Evolutionary conservation across 1,284 basidiomycete genomes (phyloP).

Genomic region (Sphagnurus paluster): DNA sequence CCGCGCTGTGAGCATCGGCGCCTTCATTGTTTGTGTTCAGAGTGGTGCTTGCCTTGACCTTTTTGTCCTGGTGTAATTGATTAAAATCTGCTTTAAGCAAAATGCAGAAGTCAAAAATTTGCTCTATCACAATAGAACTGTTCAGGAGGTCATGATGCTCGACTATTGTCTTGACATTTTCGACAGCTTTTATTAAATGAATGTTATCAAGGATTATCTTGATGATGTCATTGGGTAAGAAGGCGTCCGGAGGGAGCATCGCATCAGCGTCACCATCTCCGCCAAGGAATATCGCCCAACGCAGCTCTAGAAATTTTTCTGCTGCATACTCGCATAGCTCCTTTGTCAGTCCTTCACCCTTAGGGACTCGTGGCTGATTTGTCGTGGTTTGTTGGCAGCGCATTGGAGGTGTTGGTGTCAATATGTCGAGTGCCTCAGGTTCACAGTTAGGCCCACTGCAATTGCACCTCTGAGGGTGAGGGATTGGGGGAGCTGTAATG

Average conservation of each 20-base stretch:
- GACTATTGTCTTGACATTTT: neutral
- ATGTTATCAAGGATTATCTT: constrained; percentile 5
- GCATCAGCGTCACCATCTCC: neutral
- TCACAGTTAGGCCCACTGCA: constrained; percentile 16
- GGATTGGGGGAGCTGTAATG: constrained; percentile 2
- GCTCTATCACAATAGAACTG: neutral
- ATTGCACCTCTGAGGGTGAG: constrained; percentile 3
- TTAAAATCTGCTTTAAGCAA: neutral
- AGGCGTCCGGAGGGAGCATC: constrained; percentile 7
- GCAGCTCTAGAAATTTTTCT: neutral
- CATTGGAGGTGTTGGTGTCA: neutral
- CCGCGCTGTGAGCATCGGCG: too few species aligned
- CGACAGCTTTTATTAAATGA: neutral
- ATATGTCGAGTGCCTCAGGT: constrained; percentile 4
- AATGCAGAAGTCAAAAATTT: neutral
- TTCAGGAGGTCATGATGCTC: neutral
- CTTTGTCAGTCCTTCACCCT: constrained; percentile 10
- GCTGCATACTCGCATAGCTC: constrained; percentile 7
- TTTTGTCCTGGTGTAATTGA: constrained; percentile 16
- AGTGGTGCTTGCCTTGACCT: too few species aligned
- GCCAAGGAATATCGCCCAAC: constrained; percentile 1
- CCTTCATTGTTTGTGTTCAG: too few species aligned
- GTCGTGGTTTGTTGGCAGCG: neutral
- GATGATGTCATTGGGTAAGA: constrained; percentile 8
- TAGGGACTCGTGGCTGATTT: neutral